Evolutionary conservation across 371 early-diverging fungal genomes (phyloP), one percentile per base, ranked within the genome.

Genomic region (Parasitella parasitica): DNA sequence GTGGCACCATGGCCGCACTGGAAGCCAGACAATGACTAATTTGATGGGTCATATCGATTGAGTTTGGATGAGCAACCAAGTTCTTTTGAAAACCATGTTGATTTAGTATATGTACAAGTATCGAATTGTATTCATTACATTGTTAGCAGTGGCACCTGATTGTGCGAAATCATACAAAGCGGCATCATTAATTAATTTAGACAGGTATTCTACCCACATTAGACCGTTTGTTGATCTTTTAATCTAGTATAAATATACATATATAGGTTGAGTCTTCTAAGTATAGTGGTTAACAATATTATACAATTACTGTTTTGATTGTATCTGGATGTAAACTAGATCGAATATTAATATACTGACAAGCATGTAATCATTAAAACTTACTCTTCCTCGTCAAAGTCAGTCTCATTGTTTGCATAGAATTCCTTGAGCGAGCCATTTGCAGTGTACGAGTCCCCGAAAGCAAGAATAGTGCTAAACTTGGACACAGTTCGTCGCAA

Each of bases 401-500:
- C 18, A 5, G 20, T 18, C 30, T 15, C 15, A 48, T 32, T 24
- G 27, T 28, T 8, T 26, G 48, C 26, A 49, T 59, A 65, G 18
- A 59, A 58, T 12, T 15, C 9, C 28, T 59, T 43, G 2, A 54
- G 18, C 1, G 60, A 59, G 0, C 54, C 54, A 54, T 65, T 49
- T 16, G 59, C 65, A 9, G 65, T 54, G n/a, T 65, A 65, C 15
- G 65, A 65, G 27, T 65, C 65, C n/a, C 65, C 65, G 59, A 65
- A 65, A 4, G 55, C 59, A 46, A 54, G 15, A 6, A 65, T 38
- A 13, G 53, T 39, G n/a, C 41, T 38, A 26, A 55, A 55, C 7
- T 22, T 36, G 9, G 54, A 15, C 15, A 43, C 20, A 0, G 43
- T 20, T 43, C 43, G 7, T 20, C 22, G 18, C 4, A 22, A 6